Evolutionary conservation across 352 stramenopile species (phyloP), one percentile per base, ranked within the genome.

Genomic region (Globisporangium abappressorium): DNA sequence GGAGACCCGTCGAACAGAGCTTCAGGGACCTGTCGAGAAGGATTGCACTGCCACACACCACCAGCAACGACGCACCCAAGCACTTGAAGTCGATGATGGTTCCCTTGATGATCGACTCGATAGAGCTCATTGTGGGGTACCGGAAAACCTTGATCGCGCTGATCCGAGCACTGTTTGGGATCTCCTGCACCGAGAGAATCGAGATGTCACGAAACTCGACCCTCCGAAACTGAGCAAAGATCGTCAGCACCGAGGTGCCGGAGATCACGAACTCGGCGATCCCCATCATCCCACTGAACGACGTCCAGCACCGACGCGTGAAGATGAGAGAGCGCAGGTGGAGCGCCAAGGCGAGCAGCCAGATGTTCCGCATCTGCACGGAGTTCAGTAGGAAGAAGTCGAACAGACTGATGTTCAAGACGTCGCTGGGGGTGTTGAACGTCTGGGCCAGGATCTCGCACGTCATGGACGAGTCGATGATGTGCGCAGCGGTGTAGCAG

Each of bases 261-360:
- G n/a, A 71, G 38, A 79, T 20, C 3, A 63, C 60, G 36, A 74
- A 75, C 51, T 76, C 70, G 6, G 66, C 59, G 4, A 71, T 55
- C 0, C 70, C 72, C 1, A 36, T 24, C 24, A 76, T 54, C 0
- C 72, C 69, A 34, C 56, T 59, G 0, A 30, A 47, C 7, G 72
- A 56, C 24, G 58, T 57, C 70, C 73, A 41, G 30, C 36, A 55
- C 12, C 36, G 58, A 0, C 54, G 53, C 0, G 61, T 60, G 2
- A 36, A 26, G 11, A 73, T n/a, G 38, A 34, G 18, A 2, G 65
- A 49, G 20, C 70, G 20, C 0, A 33, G 14, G 22, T 80, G 70
- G 11, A 69, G 66, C 3, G 53, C 14, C 3, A 71, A 46, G 0
- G 62, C 53, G 9, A 77, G 22, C 15, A 75, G 20, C 73, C 49